These are phyloP conservation scores for Mychonastes homosphaera DNA, from an alignment of 139 green algal genomes.

Conservation along the genomic window DNA sequence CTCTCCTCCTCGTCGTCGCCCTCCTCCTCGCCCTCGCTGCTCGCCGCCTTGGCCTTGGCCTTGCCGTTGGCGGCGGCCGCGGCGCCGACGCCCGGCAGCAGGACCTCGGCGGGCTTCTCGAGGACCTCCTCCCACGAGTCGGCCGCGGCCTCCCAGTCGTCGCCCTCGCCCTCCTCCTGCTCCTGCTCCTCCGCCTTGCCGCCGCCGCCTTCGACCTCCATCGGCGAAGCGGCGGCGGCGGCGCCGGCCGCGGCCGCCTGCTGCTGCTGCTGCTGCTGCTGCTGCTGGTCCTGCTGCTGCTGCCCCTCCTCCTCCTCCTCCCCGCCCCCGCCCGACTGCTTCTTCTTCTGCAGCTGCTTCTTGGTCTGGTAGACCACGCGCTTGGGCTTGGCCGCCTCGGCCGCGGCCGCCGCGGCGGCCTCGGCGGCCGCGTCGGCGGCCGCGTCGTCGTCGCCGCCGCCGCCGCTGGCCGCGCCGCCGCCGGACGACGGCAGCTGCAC, in stretches of 20 bases:
- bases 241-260: conserved; percentile 1
- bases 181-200: conserved; percentile 17
- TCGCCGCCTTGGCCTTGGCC: conserved; percentile 17
- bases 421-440: conserved; percentile 6
- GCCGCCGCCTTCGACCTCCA: conserved; percentile 24
- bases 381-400: conserved; percentile 55
- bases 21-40: conserved; percentile 2
- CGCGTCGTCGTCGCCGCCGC: conserved; percentile 14
- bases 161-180: conserved; percentile 16
- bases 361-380: conserved; percentile 44
- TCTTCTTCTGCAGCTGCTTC: conserved; percentile 50
- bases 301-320: conserved; percentile 5
- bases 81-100: conserved; percentile 21
- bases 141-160: conserved; percentile 11
- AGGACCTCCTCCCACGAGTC: no score
- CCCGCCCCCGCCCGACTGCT: background rate
- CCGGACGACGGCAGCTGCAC: conserved; percentile 6
- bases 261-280: conserved; percentile 6
- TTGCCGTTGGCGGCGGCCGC: conserved; percentile 28
- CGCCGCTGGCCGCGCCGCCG: conserved; percentile 9
- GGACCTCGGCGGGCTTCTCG: no score
- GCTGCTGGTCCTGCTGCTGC: conserved; percentile 14
- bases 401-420: conserved; percentile 21
- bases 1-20: conserved; percentile 8
- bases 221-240: no score